Percentiles rank a stretch among this genome's conserved stretches.
Conservation (phyloP, 495 filamentous ascomycete genomes). For the Lasiosphaeria miniovina region DNA sequence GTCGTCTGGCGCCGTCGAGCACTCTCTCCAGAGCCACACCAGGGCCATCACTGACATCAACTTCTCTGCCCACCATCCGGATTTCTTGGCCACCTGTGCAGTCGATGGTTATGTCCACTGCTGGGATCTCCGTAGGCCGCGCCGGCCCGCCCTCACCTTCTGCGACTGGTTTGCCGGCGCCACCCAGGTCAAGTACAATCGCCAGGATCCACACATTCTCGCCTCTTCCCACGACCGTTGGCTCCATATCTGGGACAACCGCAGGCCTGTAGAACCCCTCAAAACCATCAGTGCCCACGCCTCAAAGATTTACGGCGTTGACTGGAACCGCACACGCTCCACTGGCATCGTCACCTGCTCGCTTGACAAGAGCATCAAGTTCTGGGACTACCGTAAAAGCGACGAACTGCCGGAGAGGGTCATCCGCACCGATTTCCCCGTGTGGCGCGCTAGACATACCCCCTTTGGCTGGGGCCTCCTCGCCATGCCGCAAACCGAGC, state of each 20-base stretch:
- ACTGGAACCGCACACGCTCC: slow-evolving; percentile 80
- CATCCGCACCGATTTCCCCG: slow-evolving; percentile 78
- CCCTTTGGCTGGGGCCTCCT: slow-evolving; percentile 85
- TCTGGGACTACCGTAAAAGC: slow-evolving; percentile 77
- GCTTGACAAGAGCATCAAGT: slow-evolving; percentile 87
- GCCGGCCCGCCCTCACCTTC: slow-evolving; percentile 74
- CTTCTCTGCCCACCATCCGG: slow-evolving; percentile 89
- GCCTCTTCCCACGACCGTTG: slow-evolving; percentile 88
- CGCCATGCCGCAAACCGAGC: slow-evolving; percentile 88
- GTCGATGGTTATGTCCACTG: slow-evolving; percentile 92
- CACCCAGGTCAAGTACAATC: slow-evolving; percentile 94
- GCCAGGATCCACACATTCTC: slow-evolving; percentile 77
- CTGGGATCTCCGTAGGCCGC: slow-evolving; percentile 81
- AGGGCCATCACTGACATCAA: slow-evolving; percentile 96
- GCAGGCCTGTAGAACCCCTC: slow-evolving; percentile 74
- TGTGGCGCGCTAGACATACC: slow-evolving; percentile 91
- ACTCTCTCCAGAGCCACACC: slow-evolving; percentile 84
- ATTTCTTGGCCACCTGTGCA: slow-evolving; percentile 83
- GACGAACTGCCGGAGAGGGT: slow-evolving; percentile 66
- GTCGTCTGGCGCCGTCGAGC: slow-evolving; percentile 72
- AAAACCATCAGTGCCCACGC: slow-evolving; percentile 82
- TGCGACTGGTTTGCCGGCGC: slow-evolving; percentile 94
- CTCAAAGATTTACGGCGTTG: slow-evolving; percentile 95
- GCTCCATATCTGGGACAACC: slow-evolving; percentile 86
- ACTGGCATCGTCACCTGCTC: slow-evolving; percentile 81